Percentiles rank a stretch among this genome's conserved stretches.
Conservation (phyloP, 129 eudicot genomes). For the Saussurea involucrata region DNA sequence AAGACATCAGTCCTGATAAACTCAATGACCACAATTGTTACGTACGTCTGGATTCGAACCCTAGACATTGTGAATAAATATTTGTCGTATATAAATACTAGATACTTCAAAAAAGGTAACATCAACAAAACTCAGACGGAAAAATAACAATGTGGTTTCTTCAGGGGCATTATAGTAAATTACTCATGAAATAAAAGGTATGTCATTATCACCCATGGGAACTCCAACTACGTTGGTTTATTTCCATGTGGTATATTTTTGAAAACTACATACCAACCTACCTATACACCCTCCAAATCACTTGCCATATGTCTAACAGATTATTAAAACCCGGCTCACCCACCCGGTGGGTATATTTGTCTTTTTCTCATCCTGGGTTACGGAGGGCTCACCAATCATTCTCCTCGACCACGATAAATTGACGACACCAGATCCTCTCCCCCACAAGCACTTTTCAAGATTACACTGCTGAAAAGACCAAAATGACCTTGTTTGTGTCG, state of each 20-base stretch:
- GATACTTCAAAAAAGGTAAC: not conserved
- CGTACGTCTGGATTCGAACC: too few species aligned
- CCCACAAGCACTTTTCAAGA: conserved; percentile 24
- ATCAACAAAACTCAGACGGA: not conserved
- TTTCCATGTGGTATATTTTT: not conserved
- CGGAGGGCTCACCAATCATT: not conserved
- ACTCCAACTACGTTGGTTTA: not conserved
- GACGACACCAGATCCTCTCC: conserved; percentile 9
- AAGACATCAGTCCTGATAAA: too few species aligned
- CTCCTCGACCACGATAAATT: conserved; percentile 11
- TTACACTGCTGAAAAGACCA: conserved; percentile 1
- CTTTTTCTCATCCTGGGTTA: conserved; percentile 1
- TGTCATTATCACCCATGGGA: not conserved
- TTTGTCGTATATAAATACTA: not conserved
- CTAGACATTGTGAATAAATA: not conserved
- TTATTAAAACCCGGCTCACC: not conserved
- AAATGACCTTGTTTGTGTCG: conserved; percentile 16
- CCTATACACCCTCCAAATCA: not conserved
- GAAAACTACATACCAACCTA: not conserved
- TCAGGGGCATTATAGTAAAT: not conserved
- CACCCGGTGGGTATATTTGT: conserved; percentile 10
- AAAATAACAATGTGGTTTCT: not conserved
- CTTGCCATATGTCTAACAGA: conserved; percentile 1
- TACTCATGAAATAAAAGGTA: not conserved
- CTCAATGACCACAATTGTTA: too few species aligned